phyloP scores from a whole-genome alignment of 2,329 filamentous ascomycete species.

The Venturia effusa region DNA sequence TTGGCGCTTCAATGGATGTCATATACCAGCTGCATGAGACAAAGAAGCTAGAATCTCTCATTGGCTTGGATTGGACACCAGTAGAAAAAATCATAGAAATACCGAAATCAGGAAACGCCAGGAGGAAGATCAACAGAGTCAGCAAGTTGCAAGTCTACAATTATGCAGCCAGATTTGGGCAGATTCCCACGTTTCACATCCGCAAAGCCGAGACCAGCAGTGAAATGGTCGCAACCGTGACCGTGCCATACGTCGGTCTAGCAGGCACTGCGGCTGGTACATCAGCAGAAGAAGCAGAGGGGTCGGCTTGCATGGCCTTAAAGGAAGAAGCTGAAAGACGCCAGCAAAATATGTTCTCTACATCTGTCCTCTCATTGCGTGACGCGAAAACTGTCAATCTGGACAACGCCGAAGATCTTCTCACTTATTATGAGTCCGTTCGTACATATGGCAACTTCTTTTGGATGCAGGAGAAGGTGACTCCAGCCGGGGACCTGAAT shows the following conservation, averaged over 20 bases:
- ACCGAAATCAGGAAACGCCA: not conserved
- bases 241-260: slow-evolving; percentile 27
- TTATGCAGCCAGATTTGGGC: slow-evolving; percentile 30
- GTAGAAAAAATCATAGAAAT: not conserved
- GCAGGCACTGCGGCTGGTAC: slow-evolving; percentile 20
- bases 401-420: slow-evolving; percentile 27
- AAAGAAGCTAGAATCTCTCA: not conserved
- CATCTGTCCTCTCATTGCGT: slow-evolving; percentile 16
- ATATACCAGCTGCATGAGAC: slow-evolving; percentile 1
- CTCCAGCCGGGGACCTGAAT: slow-evolving; percentile 14
- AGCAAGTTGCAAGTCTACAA: slow-evolving; percentile 24
- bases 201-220: slow-evolving; percentile 7
- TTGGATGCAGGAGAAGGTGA: not conserved
- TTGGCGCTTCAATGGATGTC: slow-evolving; percentile 2
- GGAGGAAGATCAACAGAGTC: not conserved
- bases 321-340: slow-evolving; percentile 25
- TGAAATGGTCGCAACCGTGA: slow-evolving; percentile 16
- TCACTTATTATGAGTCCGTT: slow-evolving; percentile 23
- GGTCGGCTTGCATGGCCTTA: slow-evolving; percentile 27
- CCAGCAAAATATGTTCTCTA: not conserved
- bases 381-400: slow-evolving; percentile 23
- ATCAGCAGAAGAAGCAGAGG: slow-evolving; percentile 21
- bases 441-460: not conserved
- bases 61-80: not conserved
- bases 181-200: slow-evolving; percentile 19